A percentile compares a stretch with the other conserved stretches of the same genome.
These are phyloP conservation scores for Bipolaris cookei DNA, from an alignment of 2,329 filamentous ascomycete genomes.

Conservation along the genomic window DNA sequence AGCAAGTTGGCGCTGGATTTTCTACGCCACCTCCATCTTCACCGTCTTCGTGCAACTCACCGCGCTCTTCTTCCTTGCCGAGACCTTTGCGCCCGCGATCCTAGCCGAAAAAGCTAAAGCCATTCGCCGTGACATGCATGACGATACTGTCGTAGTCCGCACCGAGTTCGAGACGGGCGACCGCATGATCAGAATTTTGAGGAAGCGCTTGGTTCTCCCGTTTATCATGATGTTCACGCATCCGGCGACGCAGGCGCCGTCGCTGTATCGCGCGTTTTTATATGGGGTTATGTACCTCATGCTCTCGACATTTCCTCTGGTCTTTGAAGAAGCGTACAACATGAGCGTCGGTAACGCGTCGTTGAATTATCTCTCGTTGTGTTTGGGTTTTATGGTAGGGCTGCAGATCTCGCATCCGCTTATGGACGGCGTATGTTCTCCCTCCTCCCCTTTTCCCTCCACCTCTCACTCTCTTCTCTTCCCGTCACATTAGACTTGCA, in stretches of 20 bases:
- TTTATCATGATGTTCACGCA: slow-evolving; percentile 64
- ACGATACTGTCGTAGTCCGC: slow-evolving; percentile 32
- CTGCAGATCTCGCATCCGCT: slow-evolving; percentile 52
- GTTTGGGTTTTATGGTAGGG: slow-evolving; percentile 63
- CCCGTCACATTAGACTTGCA: neutral
- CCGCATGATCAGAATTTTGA: slow-evolving; percentile 34
- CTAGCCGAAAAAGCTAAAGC: slow-evolving; percentile 54
- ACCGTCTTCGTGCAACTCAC: slow-evolving; percentile 65
- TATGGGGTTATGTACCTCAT: slow-evolving; percentile 69
- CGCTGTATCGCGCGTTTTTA: slow-evolving; percentile 61
- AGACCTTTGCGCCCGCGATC: slow-evolving; percentile 57
- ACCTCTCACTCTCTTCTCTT: too few relatives aligned
- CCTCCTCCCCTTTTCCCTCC: neutral
- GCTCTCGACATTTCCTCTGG: slow-evolving; percentile 65
- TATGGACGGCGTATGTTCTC: slow-evolving; percentile 50
- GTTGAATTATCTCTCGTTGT: slow-evolving; percentile 68
- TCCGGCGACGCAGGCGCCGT: slow-evolving; percentile 64
- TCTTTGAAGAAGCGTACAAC: slow-evolving; percentile 64
- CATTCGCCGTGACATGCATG: slow-evolving; percentile 35
- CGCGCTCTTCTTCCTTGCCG: slow-evolving; percentile 64
- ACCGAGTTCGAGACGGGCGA: slow-evolving; percentile 49
- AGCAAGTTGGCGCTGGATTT: slow-evolving; percentile 71
- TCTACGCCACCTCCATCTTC: slow-evolving; percentile 69
- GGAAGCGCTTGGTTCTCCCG: slow-evolving; percentile 38
- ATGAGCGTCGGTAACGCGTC: slow-evolving; percentile 64